phyloP scores from a whole-genome alignment of 306 rosid genomes.

The Inga laurina region DNA sequence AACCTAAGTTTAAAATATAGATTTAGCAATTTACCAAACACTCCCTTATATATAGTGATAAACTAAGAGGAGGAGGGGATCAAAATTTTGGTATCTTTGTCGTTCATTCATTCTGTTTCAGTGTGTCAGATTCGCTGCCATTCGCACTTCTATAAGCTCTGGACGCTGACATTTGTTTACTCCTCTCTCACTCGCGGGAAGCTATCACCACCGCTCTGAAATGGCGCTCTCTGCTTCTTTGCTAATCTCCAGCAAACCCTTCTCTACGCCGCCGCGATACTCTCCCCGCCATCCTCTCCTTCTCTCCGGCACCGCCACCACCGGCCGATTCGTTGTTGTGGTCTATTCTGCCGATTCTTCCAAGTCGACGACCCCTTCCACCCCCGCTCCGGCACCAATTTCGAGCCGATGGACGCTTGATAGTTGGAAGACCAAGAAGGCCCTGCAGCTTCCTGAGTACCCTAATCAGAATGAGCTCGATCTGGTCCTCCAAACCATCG shows the following conservation, averaged over 20 bases:
- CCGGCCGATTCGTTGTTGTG: not conserved
- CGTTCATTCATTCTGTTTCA: not conserved
- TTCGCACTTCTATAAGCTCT: not conserved
- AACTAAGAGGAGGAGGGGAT: too few species aligned
- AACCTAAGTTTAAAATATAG: too few species aligned
- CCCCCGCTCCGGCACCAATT: not conserved
- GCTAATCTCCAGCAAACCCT: not conserved
- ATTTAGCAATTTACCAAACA: too few species aligned
- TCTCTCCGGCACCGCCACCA: not conserved
- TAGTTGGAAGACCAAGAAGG: conserved; percentile 24
- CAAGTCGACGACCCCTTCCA: not conserved
- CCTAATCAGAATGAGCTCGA: conserved; percentile 25
- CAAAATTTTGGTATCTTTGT: not conserved
- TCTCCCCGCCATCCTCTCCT: not conserved
- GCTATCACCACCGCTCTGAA: not conserved
- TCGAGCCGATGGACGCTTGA: conserved; percentile 7
- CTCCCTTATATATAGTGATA: too few species aligned
- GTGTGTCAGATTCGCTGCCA: not conserved
- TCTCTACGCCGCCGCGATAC: not conserved
- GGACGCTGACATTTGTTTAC: not conserved
- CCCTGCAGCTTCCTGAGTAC: conserved; percentile 21
- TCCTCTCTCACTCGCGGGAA: not conserved
- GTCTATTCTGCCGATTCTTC: conserved; percentile 3
- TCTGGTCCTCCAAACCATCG: conserved; percentile 10
- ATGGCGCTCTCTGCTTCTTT: conserved; percentile 7